Percentiles rank a stretch among this genome's conserved stretches.
phyloP scores from a whole-genome alignment of 148 eudicot species.

The Rhododendron henanense region DNA sequence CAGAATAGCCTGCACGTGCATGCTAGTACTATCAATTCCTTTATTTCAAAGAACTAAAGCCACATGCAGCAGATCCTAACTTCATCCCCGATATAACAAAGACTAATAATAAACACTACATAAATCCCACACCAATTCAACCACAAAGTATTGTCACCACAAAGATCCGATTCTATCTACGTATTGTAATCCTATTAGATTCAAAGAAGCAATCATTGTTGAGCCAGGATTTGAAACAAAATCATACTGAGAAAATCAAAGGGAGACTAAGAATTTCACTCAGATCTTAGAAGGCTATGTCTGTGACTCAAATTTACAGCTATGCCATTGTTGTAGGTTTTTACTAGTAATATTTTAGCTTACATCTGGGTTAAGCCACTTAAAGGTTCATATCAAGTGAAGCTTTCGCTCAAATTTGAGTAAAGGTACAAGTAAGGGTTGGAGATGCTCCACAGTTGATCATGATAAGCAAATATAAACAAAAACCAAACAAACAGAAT shows the following conservation, averaged over 20 bases:
- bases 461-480: not conserved
- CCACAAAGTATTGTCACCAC: too few relatives aligned
- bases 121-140: not conserved
- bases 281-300: not conserved
- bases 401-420: not conserved
- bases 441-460: not conserved
- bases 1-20: not conserved
- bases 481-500: not conserved
- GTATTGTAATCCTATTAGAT: not conserved
- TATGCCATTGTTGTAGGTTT: too few relatives aligned
- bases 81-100: not conserved
- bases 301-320: not conserved
- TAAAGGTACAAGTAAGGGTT: not conserved
- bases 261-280: not conserved
- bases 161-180: not conserved
- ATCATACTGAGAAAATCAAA: not conserved
- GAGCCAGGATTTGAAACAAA: not conserved
- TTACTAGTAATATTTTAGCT: not conserved
- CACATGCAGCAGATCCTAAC: conserved; percentile 2
- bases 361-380: not conserved
- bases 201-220: not conserved
- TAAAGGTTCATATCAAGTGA: not conserved
- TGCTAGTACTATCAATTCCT: not conserved
- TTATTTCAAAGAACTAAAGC: not conserved
- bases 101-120: not conserved